Conservation (phyloP, 768 basidiomycete genomes). For the Tylopilus balloui region DNA sequence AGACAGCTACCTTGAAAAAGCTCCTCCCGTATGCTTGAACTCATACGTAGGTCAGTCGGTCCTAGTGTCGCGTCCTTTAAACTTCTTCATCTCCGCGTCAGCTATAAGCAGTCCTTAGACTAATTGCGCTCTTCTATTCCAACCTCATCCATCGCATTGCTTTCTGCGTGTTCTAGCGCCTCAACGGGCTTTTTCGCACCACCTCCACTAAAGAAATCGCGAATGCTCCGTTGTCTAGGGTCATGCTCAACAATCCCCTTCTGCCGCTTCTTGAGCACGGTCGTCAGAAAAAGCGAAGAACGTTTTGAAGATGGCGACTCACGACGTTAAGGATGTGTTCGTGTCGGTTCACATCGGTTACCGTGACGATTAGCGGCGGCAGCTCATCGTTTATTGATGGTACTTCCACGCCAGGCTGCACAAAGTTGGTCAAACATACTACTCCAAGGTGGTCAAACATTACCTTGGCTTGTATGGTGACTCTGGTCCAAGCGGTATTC, state of each 20-base stretch:
- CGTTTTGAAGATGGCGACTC: constrained; percentile 22
- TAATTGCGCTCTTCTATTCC: constrained; percentile 8
- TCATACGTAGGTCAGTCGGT: constrained; percentile 16
- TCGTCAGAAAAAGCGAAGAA: constrained; percentile 1
- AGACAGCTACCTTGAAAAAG: constrained; percentile 66
- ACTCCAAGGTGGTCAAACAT: neutral
- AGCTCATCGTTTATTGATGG: constrained; percentile 13
- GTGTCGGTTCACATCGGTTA: constrained; percentile 51
- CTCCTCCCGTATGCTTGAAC: constrained; percentile 64
- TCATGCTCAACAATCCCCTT: constrained; percentile 77
- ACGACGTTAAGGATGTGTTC: constrained; percentile 58
- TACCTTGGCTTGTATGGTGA: constrained; percentile 48
- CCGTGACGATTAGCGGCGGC: constrained; percentile 38
- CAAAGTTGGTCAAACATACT: constrained; percentile 2
- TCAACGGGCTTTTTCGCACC: constrained; percentile 11
- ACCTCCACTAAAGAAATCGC: constrained; percentile 60
- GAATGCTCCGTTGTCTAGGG: constrained; percentile 69
- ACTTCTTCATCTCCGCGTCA: constrained; percentile 1
- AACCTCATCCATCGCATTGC: constrained; percentile 28
- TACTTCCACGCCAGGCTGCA: constrained; percentile 30
- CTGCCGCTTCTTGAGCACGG: constrained; percentile 53
- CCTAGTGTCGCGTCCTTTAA: neutral
- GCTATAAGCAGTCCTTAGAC: neutral
- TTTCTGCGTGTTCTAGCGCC: constrained; percentile 16
- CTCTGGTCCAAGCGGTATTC: constrained; percentile 70